Evolutionary conservation across 148 eudicot species (phyloP), one percentile per base, ranked within the genome.

Genomic region (Vaccinium corymbosum): DNA sequence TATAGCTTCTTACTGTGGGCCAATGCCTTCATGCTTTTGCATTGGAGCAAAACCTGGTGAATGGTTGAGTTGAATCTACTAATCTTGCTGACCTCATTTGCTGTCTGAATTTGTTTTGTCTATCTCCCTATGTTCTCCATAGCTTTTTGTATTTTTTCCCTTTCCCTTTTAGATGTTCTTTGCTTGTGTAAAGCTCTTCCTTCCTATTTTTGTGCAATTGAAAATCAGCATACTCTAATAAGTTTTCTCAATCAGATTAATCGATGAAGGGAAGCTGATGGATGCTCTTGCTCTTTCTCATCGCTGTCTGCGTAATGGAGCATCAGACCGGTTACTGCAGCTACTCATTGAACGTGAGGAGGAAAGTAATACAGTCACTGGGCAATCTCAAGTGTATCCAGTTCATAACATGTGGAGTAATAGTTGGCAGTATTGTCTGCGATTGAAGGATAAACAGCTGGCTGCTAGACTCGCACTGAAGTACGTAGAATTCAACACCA

Each of bases 261-360:
- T 95, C 56, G 94, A 94, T 84, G 99, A 97, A 83, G 98, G 94
- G 52, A 95, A 97, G 83, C 84, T 95, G 61, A 78, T 89, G 92
- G 99, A 97, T 90, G 99, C 99, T 19, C 99, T 97, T 83, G 98
- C 98, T 86, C 90, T 97, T 72, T 95, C 99, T 46, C 98, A 97
- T 89, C 99, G 99, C 49, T 97, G 90, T 89, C 86, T 97, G 85
- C 93, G 95, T 32, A 88, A 86, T 87, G 99, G 98, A 81, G 99
- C 98, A 76, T 95, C 99, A 48, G 99, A 97, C 82, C 87, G 82
- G 66, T 85, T 97, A 85, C 98, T 97, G 80, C 87, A 86, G 91
- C 90, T 93, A 84, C 96, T 97, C 70, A 94, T 95, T 86, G 93
- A 92, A 87, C 90, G 77, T 66, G 95, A 89, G 61, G 99, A 93